Conservation (phyloP, 1,139 yeast genomes). For the Geotrichum phurueaensis region DNA sequence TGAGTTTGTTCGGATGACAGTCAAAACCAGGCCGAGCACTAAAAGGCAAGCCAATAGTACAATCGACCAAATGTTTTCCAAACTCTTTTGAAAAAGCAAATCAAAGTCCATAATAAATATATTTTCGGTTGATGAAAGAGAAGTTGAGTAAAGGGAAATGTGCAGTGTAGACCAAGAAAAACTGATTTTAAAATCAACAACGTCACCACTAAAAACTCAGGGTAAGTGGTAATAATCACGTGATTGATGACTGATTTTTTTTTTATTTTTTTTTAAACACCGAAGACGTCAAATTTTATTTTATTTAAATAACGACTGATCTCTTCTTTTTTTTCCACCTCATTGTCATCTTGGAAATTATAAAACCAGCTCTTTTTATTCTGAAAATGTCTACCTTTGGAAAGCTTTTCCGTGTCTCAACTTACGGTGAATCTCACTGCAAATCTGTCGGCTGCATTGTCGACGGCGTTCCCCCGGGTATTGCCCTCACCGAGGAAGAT, state of each 20-base stretch:
- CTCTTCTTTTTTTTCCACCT: neutral
- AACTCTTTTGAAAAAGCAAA: neutral
- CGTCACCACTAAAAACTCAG: neutral
- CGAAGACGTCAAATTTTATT: neutral
- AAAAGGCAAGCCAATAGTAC: constrained; percentile 5
- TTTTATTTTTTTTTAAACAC: neutral
- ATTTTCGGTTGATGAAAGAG: neutral
- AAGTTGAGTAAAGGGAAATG: neutral
- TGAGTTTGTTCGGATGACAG: constrained; percentile 8
- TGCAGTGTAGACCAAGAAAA: neutral
- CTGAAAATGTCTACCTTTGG: constrained; percentile 64
- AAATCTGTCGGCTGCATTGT: constrained; percentile 98
- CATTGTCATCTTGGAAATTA: neutral
- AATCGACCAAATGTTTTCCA: constrained; percentile 6
- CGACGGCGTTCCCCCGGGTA: constrained; percentile 96
- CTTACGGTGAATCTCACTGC: constrained; percentile 98
- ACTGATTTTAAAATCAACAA: neutral
- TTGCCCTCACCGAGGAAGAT: constrained; percentile 75
- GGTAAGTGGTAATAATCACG: neutral
- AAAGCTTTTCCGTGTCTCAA: constrained; percentile 63
- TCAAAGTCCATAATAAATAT: constrained; percentile 6
- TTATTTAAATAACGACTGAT: neutral
- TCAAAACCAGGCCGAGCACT: constrained; percentile 6
- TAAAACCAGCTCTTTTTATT: neutral
- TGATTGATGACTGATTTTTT: constrained; percentile 9